Conservation (phyloP, 2,329 filamentous ascomycete genomes). For the Peltaster fructicola region DNA sequence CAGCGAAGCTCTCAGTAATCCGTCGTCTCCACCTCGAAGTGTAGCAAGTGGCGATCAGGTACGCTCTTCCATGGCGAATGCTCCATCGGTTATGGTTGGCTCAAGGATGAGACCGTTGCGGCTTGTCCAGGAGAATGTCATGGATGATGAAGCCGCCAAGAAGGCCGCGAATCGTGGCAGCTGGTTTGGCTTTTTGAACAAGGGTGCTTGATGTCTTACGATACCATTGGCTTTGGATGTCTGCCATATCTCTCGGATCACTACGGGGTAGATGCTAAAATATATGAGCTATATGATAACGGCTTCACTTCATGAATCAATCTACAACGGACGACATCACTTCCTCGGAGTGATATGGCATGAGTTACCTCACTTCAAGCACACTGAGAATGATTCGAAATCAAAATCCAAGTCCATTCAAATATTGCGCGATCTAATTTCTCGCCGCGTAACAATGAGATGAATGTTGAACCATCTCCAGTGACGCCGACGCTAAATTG, state of each 20-base stretch:
- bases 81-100: conserved; percentile 29
- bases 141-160: conserved; percentile 21
- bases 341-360: too few species aligned
- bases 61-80: conserved; percentile 6
- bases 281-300: too few species aligned
- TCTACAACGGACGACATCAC: too few species aligned
- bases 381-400: too few species aligned
- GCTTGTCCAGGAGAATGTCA: conserved; percentile 57
- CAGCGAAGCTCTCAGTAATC: conserved; percentile 27
- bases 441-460: too few species aligned
- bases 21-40: conserved; percentile 41
- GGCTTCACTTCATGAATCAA: too few species aligned
- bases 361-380: too few species aligned
- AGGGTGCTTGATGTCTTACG: conserved; percentile 11
- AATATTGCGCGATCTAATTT: too few species aligned
- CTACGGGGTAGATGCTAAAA: too few species aligned
- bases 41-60: conserved; percentile 21
- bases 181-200: conserved; percentile 32
- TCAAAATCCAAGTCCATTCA: too few species aligned
- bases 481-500: conserved; percentile 13
- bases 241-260: too few species aligned
- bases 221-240: too few species aligned
- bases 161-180: conserved; percentile 28
- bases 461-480: conserved; percentile 12
- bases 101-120: conserved; percentile 70